Percentiles rank a stretch among this genome's conserved stretches.
Conservation (phyloP, 345 rosid species). For the Sisymbrium irio region DNA sequence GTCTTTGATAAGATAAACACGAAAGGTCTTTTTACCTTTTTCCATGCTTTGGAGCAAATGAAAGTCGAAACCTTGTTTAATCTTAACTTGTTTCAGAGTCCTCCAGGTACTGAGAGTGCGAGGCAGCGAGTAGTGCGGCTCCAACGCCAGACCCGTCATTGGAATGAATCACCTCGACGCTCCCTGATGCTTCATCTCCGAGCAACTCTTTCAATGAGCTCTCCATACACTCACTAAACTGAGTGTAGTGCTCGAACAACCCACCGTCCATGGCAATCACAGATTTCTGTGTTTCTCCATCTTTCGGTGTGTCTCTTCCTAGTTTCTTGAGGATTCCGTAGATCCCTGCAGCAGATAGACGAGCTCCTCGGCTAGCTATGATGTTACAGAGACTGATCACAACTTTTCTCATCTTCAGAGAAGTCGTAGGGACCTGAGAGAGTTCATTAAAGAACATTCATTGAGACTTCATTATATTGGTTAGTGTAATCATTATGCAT, state of each 20-base stretch:
- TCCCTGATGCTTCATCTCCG: constrained; percentile 55
- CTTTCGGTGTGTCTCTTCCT: constrained; percentile 58
- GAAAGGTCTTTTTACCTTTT: neutral
- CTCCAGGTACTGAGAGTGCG: constrained; percentile 55
- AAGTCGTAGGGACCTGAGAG: constrained; percentile 51
- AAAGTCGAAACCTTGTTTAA: neutral
- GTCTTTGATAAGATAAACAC: constrained; percentile 6
- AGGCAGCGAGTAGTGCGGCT: constrained; percentile 77
- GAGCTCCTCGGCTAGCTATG: constrained; percentile 65
- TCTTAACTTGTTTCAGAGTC: constrained; percentile 30
- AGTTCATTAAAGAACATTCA: neutral
- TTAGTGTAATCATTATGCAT: neutral
- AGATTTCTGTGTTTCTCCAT: constrained; percentile 53
- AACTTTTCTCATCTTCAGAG: constrained; percentile 57
- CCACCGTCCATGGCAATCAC: constrained; percentile 87
- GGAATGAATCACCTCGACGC: constrained; percentile 45
- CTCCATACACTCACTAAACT: constrained; percentile 59
- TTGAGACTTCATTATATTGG: neutral
- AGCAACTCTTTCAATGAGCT: constrained; percentile 59
- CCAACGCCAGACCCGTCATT: constrained; percentile 84
- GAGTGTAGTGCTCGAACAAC: constrained; percentile 62
- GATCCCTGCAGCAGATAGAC: constrained; percentile 77
- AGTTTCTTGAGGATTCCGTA: constrained; percentile 70
- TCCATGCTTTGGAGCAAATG: neutral
- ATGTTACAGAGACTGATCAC: constrained; percentile 70